These are phyloP conservation scores for Saccharomycopsis sp. DNA, from an alignment of 805 yeast species.

Conservation along the genomic window DNA sequence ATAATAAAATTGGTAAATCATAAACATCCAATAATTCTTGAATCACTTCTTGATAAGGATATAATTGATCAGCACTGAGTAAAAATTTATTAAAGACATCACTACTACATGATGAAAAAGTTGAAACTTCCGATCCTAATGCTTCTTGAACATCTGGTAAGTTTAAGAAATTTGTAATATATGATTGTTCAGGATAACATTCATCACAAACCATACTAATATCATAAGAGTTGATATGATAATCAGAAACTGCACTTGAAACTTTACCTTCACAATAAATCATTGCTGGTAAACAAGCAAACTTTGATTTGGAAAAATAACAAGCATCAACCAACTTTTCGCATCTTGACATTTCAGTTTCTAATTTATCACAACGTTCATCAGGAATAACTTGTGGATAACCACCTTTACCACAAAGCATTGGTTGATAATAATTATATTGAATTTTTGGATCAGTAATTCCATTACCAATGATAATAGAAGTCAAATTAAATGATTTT, in stretches of 20 bases:
- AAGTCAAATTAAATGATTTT: constrained; percentile 53
- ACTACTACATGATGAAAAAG: constrained; percentile 64
- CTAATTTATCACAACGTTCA: constrained; percentile 61
- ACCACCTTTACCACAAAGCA: constrained; percentile 83
- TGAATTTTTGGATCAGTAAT: constrained; percentile 78
- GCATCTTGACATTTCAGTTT: constrained; percentile 53
- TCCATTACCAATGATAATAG: constrained; percentile 88
- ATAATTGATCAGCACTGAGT: constrained; percentile 86
- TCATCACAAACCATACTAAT: constrained; percentile 71
- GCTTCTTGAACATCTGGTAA: constrained; percentile 64
- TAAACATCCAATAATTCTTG: constrained; percentile 46
- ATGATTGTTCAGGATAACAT: constrained; percentile 73
- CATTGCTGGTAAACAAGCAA: constrained; percentile 87
- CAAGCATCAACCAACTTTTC: constrained; percentile 51
- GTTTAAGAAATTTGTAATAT: constrained; percentile 73
- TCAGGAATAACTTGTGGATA: constrained; percentile 61
- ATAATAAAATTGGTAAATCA: constrained; percentile 66
- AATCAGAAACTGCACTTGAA: constrained; percentile 69
- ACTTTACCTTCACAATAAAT: constrained; percentile 81
- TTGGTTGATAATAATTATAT: constrained; percentile 72
- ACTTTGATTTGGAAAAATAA: constrained; percentile 48
- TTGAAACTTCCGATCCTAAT: constrained; percentile 82
- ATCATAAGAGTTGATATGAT: constrained; percentile 90
- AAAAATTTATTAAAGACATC: constrained; percentile 72
- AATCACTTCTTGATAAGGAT: constrained; percentile 75